A percentile compares a stretch with the other conserved stretches of the same genome.
These are phyloP conservation scores for Zizania palustris DNA, from an alignment of 202 grass and related monocot genomes.

Conservation along the genomic window DNA sequence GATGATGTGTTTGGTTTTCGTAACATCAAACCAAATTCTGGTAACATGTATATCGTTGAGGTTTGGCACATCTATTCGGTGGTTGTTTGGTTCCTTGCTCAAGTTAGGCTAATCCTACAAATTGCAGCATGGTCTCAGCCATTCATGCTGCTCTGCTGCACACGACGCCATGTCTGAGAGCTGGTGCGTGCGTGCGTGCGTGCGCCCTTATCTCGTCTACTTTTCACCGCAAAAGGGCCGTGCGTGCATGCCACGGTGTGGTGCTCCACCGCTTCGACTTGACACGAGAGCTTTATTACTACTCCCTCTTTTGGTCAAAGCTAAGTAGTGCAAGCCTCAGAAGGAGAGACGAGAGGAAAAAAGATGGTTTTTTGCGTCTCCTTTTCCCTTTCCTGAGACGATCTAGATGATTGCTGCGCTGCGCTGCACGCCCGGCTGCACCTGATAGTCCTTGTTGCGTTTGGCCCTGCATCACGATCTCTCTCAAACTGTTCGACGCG, in stretches of 20 bases:
- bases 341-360: background rate
- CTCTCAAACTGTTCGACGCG: conserved; percentile 25
- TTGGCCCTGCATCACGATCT: conserved; percentile 10
- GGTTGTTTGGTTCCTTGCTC: no score
- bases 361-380: background rate
- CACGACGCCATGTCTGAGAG: background rate
- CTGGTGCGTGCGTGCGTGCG: background rate
- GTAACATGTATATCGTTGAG: background rate
- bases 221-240: background rate
- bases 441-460: conserved; percentile 20
- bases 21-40: no score
- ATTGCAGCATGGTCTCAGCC: background rate
- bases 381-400: background rate
- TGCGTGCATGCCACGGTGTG: background rate
- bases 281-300: background rate
- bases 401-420: conserved; percentile 41
- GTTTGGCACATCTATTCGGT: no score
- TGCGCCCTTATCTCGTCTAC: background rate
- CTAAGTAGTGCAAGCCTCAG: background rate
- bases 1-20: no score
- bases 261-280: background rate
- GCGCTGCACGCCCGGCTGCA: conserved; percentile 32
- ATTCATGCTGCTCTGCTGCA: background rate
- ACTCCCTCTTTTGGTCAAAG: conserved; percentile 38
- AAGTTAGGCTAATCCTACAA: no score